phyloP scores from a whole-genome alignment of 2,329 filamentous ascomycete species.

The Bipolaris sorokiniana region DNA sequence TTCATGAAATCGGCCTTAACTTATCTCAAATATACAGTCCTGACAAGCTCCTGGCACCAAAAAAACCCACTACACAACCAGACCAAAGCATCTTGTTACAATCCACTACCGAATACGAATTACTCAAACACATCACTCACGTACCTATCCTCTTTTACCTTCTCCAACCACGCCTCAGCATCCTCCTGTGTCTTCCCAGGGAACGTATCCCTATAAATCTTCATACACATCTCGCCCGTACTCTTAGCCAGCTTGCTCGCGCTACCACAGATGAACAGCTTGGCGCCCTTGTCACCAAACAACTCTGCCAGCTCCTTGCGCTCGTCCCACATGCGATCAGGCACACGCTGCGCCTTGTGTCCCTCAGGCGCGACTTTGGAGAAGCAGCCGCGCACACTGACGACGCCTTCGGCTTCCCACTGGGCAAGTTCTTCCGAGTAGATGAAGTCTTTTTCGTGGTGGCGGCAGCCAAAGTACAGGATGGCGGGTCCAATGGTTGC shows the following conservation, averaged over 20 bases:
- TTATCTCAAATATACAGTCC: neutral
- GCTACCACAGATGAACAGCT: slow-evolving; percentile 69
- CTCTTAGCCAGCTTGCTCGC: slow-evolving; percentile 51
- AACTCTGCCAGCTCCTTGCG: slow-evolving; percentile 51
- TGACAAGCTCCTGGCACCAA: neutral
- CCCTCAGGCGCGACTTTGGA: slow-evolving; percentile 71
- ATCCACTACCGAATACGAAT: neutral
- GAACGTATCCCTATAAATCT: slow-evolving; percentile 16
- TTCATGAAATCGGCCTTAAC: too few species aligned
- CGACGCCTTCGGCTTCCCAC: slow-evolving; percentile 13
- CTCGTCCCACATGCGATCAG: slow-evolving; percentile 57
- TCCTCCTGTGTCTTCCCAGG: slow-evolving; percentile 10
- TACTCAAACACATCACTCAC: slow-evolving; percentile 16
- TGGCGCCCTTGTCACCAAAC: slow-evolving; percentile 54
- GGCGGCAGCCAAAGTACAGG: slow-evolving; percentile 67
- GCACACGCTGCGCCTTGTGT: slow-evolving; percentile 55
- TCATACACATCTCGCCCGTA: slow-evolving; percentile 38
- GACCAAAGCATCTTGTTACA: neutral
- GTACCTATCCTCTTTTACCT: slow-evolving; percentile 12
- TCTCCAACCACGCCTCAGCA: slow-evolving; percentile 5
- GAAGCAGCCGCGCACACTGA: slow-evolving; percentile 42
- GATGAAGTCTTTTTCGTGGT: slow-evolving; percentile 61
- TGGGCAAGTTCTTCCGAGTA: slow-evolving; percentile 63
- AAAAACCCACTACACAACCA: neutral
- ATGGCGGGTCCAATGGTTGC: slow-evolving; percentile 62